Conservation (phyloP, 2,329 filamentous ascomycete species). For the Phaeoacremonium minimum region DNA sequence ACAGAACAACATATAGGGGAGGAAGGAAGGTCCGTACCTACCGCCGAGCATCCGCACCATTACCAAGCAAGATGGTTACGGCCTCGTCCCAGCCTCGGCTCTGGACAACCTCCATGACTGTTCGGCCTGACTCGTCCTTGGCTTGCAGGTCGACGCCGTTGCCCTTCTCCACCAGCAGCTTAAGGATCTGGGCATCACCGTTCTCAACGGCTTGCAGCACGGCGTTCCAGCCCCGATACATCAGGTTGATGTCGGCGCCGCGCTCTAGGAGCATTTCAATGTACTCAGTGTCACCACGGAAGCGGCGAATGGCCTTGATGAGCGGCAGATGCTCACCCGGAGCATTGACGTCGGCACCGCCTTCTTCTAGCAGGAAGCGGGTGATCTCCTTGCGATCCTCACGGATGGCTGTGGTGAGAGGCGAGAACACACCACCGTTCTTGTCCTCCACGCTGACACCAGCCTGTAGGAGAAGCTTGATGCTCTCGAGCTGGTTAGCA, state of each 20-base stretch:
- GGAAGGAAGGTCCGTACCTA: constrained; percentile 6
- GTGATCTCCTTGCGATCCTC: constrained; percentile 60
- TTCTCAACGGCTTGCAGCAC: constrained; percentile 64
- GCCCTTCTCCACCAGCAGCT: constrained; percentile 37
- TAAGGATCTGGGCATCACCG: constrained; percentile 51
- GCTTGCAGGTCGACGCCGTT: constrained; percentile 16
- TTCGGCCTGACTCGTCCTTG: constrained; percentile 18
- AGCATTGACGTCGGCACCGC: constrained; percentile 59
- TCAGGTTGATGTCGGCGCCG: constrained; percentile 64
- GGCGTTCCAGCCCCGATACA: constrained; percentile 63
- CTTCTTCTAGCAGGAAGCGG: constrained; percentile 55
- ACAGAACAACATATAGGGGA: not conserved
- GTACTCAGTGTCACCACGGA: constrained; percentile 49
- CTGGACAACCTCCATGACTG: constrained; percentile 52
- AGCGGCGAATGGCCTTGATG: constrained; percentile 63
- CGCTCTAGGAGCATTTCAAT: constrained; percentile 58
- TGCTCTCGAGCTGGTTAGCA: constrained; percentile 61
- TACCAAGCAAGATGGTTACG: constrained; percentile 39
- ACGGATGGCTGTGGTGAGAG: constrained; percentile 62
- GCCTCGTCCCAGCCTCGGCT: constrained; percentile 57
- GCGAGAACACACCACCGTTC: constrained; percentile 69
- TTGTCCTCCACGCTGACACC: constrained; percentile 68
- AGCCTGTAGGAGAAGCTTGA: constrained; percentile 60
- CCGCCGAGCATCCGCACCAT: constrained; percentile 12
- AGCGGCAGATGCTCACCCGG: constrained; percentile 68